Evolutionary conservation across 176 grass and related monocot genomes (phyloP), one percentile per base, ranked within the genome.

Genomic region (Puya raimondii): DNA sequence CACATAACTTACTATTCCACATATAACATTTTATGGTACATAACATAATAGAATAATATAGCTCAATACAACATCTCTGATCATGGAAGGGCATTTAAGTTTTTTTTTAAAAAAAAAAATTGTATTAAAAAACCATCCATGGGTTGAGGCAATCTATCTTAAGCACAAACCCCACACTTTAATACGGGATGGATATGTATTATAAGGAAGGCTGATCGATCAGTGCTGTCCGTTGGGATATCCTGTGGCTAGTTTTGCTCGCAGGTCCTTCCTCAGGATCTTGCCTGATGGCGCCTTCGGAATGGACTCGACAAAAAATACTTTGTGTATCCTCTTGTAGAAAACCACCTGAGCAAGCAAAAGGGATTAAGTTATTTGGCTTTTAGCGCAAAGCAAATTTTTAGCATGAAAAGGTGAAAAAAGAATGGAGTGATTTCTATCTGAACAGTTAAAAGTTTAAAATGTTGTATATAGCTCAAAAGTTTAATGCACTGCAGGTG

Each of bases 231-330:
- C 3, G 54, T 58, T 58, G 12, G 54, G 14, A n/a, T n/a, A n/a
- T 58, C 54, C 54, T 17, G 76, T 76, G 4, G 77, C 78, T 33
- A 93, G 72, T 15, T 89, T 76, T 63, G 75, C 79, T 66, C 86
- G 53, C 51, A 93, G 67, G n/a, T 86, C 86, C 90, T 84, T 93
- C 6, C 90, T 72, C 33, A 93, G 66, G 16, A 89, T 93, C 74
- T 93, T 89, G 64, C 86, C 90, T 0, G 90, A 93, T 51, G 86
- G 90, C 3, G 86, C 86, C 80, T 93, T 89, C 8, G 90, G 83
- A 54, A 93, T 89, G 12, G 76, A 80, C 18, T 86, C 80, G 0
- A 76, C 79, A 2, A 93, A 93, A 33, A 86, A 78, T 12, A 93
- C 90, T 49, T 81, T 74, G 0, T 49, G 58, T 20, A 93, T 76